Conservation (phyloP, 345 rosid species). For the Geranium brycei region DNA sequence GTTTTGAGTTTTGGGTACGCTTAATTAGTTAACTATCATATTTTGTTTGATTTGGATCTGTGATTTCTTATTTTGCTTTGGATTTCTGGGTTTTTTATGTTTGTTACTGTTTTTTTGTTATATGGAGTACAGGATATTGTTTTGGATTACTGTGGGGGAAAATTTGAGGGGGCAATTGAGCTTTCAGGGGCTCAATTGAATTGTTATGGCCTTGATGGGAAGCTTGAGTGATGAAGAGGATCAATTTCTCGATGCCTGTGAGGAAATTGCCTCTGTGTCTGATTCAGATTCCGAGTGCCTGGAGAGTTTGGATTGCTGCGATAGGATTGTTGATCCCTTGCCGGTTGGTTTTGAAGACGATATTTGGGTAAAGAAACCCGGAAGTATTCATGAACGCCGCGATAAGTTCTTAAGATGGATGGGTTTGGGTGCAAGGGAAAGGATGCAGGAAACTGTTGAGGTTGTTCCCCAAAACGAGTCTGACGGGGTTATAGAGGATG, state of each 20-base stretch:
- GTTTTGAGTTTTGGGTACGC: too few species aligned
- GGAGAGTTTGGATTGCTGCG: conserved; percentile 22
- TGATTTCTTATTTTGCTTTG: neutral
- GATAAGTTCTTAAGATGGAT: conserved; percentile 21
- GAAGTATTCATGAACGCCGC: conserved; percentile 48
- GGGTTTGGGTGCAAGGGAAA: conserved; percentile 19
- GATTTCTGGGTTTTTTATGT: neutral
- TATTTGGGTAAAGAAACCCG: conserved; percentile 39
- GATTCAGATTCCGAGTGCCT: conserved; percentile 30
- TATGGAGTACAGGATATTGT: neutral
- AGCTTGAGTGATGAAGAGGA: conserved; percentile 26
- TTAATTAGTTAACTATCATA: too few species aligned
- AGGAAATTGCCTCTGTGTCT: conserved; percentile 41
- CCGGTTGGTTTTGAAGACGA: conserved; percentile 20
- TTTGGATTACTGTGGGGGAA: too few species aligned
- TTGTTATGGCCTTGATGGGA: conserved; percentile 13
- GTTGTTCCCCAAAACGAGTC: conserved; percentile 4
- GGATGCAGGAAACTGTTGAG: conserved; percentile 13
- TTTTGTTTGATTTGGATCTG: neutral
- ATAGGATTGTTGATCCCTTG: conserved; percentile 10
- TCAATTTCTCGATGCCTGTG: conserved; percentile 43
- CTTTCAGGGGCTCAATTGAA: too few species aligned
- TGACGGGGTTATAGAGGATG: conserved; percentile 18
- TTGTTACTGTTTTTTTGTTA: neutral
- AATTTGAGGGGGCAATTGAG: too few species aligned